Base-by-base conservation (phyloP, 2,329 filamentous ascomycete species). In the Pseudopithomyces maydicus region DNA sequence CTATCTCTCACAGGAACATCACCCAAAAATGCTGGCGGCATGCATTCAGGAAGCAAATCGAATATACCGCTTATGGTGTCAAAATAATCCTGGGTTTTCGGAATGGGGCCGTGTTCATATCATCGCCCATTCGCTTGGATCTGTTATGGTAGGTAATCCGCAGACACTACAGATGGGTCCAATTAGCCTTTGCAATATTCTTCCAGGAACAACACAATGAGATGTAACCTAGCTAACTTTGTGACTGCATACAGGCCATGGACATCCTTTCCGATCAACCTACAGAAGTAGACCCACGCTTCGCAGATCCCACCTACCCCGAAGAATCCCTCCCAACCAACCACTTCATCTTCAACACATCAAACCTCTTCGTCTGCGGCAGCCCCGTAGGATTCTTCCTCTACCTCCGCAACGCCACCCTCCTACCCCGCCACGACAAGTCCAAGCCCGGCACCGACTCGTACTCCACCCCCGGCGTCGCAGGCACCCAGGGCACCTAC, bases 301-400 rank as follows among this genome's bases (percentile, higher is more conserved):
- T 77, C 17, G 64, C 67, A 63, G 58, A 77, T 22, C 69, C 71
- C 2, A 57, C 66, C 10, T 68, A 65, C 15, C 63, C 72, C 1
- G 70, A 85, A 74, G 58, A 82, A 26, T 78, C 84, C 4, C 83
- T 88, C 0, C 76, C 76, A 5, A 67, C 62, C 52, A 71, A 78
- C 44, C 79, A 81, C 59, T 96, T 99, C 69, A 91, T 97, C 63
- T 99, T 99, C 71, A 88, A 97, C 72, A 97, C 92, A 0, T 91
- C 85, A 49, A 94, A 94, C 61, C 81, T 98, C 0, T 97, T 98
- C 76, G 84, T 96, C 33, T 90, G 90, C 49, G 95, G 95, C 50
- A 97, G 92, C 58, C 95, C 95, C 0, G 91, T 90, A 0, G 94
- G 90, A 0, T 96, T 99, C 79, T 99, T 99, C 74, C 79, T 99